Evolutionary conservation across 2,329 filamentous ascomycete genomes (phyloP), one percentile per base, ranked within the genome.

Genomic region (Beauveria asiatica): DNA sequence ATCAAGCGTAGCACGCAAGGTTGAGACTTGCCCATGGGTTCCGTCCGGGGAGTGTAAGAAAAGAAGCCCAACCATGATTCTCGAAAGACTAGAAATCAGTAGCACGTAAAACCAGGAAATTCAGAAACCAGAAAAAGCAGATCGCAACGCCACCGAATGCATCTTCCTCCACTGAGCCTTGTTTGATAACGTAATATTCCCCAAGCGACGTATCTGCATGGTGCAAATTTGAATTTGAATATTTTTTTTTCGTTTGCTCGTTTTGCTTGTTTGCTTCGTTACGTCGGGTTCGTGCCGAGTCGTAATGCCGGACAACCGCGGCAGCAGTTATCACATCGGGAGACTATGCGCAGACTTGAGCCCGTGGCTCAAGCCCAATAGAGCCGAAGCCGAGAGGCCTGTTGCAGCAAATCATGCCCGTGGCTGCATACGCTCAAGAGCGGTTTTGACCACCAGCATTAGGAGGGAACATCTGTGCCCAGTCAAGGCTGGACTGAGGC

Each of bases 401-500:
- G 62, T 64, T 41, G 27, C 57, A 53, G 27, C 45, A 48, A 55
- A 37, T 21, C 37, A 16, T 39, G 30, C 41, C 56, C 68, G 80
- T 77, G 71, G 76, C 72, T 72, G 44, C 21, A 5, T 2, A 39
- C 17, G 44, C 37, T 51, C 33, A 58, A 23, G 33, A 30, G 23
- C 85, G 74, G 80, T 78, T 75, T 84, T 87, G 83, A 77, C 30
- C 54, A 10, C 54, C 54, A 33, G 83, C 80, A 81, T 85, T 85
- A 78, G 85, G 75, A 78, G 86, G 87, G 78, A 90, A 90, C 84
- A 91, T 88, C 72, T 87, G 83, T 70, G 86, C 82, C 88, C 88
- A 91, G 76, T 90, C 87, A 78, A 88, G 77, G 78, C 81, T 75
- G 72, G 80, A 78, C 76, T 82, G 79, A 75, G 85, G 83, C 73